Evolutionary conservation across 805 yeast genomes (phyloP).

Genomic region (Wickerhamiella galacta): DNA sequence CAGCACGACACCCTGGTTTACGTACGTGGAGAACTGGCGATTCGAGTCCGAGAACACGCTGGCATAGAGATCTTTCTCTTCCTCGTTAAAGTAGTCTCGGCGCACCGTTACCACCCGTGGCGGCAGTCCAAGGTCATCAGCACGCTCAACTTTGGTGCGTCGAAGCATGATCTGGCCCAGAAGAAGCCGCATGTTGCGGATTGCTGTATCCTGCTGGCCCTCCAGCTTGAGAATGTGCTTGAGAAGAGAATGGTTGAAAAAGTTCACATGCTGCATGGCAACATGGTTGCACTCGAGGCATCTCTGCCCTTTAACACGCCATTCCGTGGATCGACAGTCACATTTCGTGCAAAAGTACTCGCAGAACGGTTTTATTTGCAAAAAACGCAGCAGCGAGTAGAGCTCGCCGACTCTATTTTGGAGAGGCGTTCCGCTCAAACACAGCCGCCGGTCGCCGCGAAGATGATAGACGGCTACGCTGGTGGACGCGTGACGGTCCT

Average conservation of each 20-base stretch:
- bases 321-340: constrained; percentile 61
- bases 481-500: constrained; percentile 85
- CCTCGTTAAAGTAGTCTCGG: constrained; percentile 77
- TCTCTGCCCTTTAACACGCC: constrained; percentile 75
- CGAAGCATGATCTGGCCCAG: constrained; percentile 75
- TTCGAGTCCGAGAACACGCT: constrained; percentile 75
- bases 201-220: constrained; percentile 67
- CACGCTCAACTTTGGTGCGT: constrained; percentile 88
- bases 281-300: constrained; percentile 82
- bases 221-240: constrained; percentile 78
- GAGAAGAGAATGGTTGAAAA: constrained; percentile 87
- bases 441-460: constrained; percentile 64
- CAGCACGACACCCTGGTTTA: constrained; percentile 88
- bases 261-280: constrained; percentile 89
- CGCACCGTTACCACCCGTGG: constrained; percentile 87
- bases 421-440: constrained; percentile 89
- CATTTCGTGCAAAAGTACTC: constrained; percentile 88
- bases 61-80: constrained; percentile 83
- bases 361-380: constrained; percentile 73
- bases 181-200: constrained; percentile 56
- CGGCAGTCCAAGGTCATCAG: constrained; percentile 94
- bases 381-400: constrained; percentile 76
- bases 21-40: constrained; percentile 79
- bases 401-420: constrained; percentile 95
- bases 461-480: constrained; percentile 77